These are phyloP conservation scores for Penstemon davidsonii DNA, from an alignment of 257 asterid genomes.

Conservation along the genomic window DNA sequence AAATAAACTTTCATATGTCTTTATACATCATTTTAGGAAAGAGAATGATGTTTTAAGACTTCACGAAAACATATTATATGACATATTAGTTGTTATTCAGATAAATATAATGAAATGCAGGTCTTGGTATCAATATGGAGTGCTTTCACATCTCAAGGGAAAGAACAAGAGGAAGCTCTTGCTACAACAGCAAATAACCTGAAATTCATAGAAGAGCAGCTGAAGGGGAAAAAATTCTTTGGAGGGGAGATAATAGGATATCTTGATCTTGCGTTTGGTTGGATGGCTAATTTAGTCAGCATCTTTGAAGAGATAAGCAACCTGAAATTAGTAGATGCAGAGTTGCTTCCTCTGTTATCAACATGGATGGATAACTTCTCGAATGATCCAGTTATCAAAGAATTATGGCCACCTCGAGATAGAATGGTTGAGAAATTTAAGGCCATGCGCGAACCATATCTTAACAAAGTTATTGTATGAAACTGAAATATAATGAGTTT, in stretches of 20 bases:
- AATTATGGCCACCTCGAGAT: slow-evolving; percentile 47
- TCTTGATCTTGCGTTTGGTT: slow-evolving; percentile 46
- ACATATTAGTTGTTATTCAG: neutral
- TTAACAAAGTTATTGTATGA: slow-evolving; percentile 18
- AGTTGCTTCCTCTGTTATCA: slow-evolving; percentile 33
- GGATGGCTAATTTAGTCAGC: slow-evolving; percentile 38
- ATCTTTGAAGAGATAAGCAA: slow-evolving; percentile 33
- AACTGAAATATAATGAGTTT: neutral
- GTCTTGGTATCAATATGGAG: slow-evolving; percentile 33
- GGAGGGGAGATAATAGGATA: slow-evolving; percentile 48
- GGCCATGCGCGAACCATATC: slow-evolving; percentile 27
- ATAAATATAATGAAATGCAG: slow-evolving; percentile 25
- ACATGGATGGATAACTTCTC: slow-evolving; percentile 41
- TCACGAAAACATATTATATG: too few species aligned
- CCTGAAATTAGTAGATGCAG: slow-evolving; percentile 32
- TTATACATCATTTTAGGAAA: neutral
- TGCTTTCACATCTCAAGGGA: slow-evolving; percentile 26
- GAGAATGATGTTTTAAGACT: neutral
- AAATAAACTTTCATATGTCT: too few species aligned
- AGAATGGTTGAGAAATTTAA: slow-evolving; percentile 39
- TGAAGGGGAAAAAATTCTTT: slow-evolving; percentile 42
- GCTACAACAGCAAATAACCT: slow-evolving; percentile 30
- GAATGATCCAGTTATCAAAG: slow-evolving; percentile 40
- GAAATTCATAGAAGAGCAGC: slow-evolving; percentile 37
- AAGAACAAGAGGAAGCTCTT: slow-evolving; percentile 37